Evolutionary conservation across 1,139 yeast genomes (phyloP).

Genomic region (Geotrichum bryndzae): DNA sequence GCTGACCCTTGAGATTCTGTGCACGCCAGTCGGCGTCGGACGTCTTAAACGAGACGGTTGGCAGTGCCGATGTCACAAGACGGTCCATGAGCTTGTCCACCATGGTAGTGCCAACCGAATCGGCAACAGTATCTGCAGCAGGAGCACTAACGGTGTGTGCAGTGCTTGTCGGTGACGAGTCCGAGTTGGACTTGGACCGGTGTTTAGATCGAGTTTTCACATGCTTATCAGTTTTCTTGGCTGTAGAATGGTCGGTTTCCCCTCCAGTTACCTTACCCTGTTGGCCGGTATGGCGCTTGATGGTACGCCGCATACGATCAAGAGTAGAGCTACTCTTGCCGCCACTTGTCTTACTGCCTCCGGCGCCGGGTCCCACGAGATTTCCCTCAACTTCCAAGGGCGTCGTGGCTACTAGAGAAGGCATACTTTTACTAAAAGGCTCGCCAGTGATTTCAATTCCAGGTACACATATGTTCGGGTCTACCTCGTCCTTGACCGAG

Average conservation of each 20-base stretch:
- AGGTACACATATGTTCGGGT: neutral
- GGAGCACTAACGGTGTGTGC: neutral
- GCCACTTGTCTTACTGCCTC: neutral
- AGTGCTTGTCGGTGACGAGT: neutral
- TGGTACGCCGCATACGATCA: slow-evolving; percentile 10
- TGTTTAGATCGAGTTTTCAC: neutral
- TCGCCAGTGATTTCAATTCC: neutral
- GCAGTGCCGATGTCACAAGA: slow-evolving; percentile 62
- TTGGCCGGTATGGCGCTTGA: neutral
- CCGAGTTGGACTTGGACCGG: neutral
- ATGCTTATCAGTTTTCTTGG: neutral
- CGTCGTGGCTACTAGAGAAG: neutral
- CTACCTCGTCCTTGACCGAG: neutral
- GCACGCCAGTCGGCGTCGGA: slow-evolving; percentile 26
- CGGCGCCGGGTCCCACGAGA: neutral
- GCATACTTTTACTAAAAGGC: neutral
- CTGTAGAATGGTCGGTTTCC: neutral
- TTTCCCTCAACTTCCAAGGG: neutral
- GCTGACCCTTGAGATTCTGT: slow-evolving; percentile 53
- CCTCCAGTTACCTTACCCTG: neutral
- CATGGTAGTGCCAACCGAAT: slow-evolving; percentile 11
- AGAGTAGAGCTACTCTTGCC: neutral
- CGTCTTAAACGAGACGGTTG: slow-evolving; percentile 46
- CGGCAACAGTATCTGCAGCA: neutral
- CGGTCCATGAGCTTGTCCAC: slow-evolving; percentile 69